phyloP scores from a whole-genome alignment of 768 basidiomycete genomes.

The Clitopilus passeckerianus region DNA sequence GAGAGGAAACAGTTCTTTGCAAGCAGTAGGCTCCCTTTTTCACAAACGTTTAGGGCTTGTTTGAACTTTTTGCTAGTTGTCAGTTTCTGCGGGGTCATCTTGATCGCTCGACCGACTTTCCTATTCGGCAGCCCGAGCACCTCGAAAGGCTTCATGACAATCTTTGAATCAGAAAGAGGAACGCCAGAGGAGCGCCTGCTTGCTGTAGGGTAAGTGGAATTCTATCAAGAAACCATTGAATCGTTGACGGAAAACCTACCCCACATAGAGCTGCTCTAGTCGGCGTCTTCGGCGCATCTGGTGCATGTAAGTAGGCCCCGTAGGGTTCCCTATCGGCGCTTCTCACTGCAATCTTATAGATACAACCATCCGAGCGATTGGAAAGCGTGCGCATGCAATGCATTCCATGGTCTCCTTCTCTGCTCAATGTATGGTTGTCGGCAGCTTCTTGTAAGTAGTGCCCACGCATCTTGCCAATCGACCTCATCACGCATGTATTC shows the following conservation, averaged over 20 bases:
- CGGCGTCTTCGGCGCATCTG: conserved; percentile 56
- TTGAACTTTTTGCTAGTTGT: conserved; percentile 29
- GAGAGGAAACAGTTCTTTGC: conserved; percentile 43
- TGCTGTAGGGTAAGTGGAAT: conserved; percentile 47
- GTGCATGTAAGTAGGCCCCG: conserved; percentile 50
- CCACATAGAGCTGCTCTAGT: conserved; percentile 47
- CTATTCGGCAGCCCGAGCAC: conserved; percentile 67
- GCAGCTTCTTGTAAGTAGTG: conserved; percentile 24
- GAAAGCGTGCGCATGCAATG: conserved; percentile 66
- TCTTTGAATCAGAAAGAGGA: conserved; percentile 19
- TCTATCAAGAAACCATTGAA: neutral
- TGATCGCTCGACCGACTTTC: conserved; percentile 72
- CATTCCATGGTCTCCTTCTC: conserved; percentile 70
- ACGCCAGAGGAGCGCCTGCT: conserved; percentile 35
- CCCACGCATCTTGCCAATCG: neutral
- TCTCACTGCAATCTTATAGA: conserved; percentile 15
- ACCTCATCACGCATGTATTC: neutral
- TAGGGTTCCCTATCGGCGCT: neutral
- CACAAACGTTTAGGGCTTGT: neutral
- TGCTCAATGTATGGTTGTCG: conserved; percentile 41
- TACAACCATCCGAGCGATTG: conserved; percentile 55
- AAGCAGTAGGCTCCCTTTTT: conserved; percentile 21
- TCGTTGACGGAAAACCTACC: neutral
- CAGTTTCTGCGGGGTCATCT: conserved; percentile 68
- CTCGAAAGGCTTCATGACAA: conserved; percentile 39